Evolutionary conservation across 371 early-diverging fungal species (phyloP).

Genomic region (Apophysomyces variabilis): DNA sequence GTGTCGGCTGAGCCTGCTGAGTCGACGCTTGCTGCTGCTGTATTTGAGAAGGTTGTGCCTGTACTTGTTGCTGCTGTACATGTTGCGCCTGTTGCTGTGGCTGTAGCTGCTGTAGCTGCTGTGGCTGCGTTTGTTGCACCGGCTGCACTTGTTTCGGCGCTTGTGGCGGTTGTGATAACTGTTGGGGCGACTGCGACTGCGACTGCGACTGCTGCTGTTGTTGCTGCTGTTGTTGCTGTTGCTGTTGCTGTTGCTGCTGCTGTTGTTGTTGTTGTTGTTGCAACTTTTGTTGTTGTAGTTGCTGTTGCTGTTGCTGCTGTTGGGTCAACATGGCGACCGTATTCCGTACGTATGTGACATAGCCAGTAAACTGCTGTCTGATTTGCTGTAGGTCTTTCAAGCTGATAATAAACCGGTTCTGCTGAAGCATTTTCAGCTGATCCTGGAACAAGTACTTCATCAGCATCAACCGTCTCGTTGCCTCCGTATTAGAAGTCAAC

Average conservation of each 20-base stretch:
- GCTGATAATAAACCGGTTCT: conserved; percentile 51
- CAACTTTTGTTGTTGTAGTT: conserved; percentile 21
- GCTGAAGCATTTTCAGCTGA: conserved; percentile 51
- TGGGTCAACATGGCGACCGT: conserved; percentile 28
- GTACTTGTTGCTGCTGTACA: conserved; percentile 31
- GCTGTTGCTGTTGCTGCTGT: conserved; percentile 21
- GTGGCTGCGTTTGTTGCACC: conserved; percentile 14
- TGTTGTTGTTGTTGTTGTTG: conserved; percentile 25
- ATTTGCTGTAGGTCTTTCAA: conserved; percentile 51
- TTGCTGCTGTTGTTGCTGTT: conserved; percentile 15
- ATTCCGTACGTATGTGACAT: conserved; percentile 51
- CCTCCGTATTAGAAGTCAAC: conserved; percentile 46
- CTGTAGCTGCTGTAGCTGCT: conserved; percentile 8
- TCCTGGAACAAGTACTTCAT: conserved; percentile 69
- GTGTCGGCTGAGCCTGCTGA: conserved; percentile 17
- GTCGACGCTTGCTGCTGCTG: conserved; percentile 8
- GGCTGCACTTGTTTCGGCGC: conserved; percentile 15
- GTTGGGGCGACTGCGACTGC: conserved; percentile 22
- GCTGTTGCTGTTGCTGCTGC: conserved; percentile 20
- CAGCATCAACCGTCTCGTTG: conserved; percentile 52
- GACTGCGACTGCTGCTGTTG: conserved; percentile 22
- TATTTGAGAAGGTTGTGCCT: conserved; percentile 19
- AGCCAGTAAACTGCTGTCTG: conserved; percentile 54
- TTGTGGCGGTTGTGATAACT: conserved; percentile 17
- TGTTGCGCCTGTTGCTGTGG: conserved; percentile 23